Conservation (phyloP, 2,329 filamentous ascomycete genomes). For the Penicillium sp. region DNA sequence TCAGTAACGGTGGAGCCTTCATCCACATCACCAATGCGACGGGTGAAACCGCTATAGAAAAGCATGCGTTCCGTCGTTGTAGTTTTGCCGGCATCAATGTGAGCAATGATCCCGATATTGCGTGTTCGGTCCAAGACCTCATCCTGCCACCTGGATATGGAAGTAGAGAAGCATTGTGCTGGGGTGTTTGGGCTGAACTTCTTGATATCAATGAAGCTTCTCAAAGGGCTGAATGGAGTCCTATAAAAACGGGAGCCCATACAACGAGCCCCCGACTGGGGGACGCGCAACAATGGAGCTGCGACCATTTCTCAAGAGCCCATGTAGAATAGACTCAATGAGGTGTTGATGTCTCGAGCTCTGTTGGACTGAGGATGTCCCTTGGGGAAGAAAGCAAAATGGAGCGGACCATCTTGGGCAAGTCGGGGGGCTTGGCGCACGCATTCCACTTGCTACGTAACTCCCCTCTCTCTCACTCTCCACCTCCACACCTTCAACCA, state of each 20-base stretch:
- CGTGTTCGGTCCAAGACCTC: conserved; percentile 66
- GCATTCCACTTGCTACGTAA: conserved; percentile 27
- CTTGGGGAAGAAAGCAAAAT: conserved; percentile 13
- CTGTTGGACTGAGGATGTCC: background rate
- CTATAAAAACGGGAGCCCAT: conserved; percentile 23
- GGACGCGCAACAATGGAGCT: conserved; percentile 36
- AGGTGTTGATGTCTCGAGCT: background rate
- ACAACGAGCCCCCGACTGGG: conserved; percentile 28
- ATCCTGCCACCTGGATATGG: conserved; percentile 24
- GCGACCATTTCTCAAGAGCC: conserved; percentile 32
- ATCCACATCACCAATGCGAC: conserved; percentile 91
- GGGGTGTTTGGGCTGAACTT: conserved; percentile 6
- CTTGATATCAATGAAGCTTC: conserved; percentile 11
- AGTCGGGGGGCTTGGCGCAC: conserved; percentile 24
- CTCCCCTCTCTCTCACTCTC: conserved; percentile 7
- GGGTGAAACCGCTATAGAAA: conserved; percentile 89
- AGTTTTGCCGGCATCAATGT: conserved; percentile 98
- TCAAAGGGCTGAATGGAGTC: conserved; percentile 11
- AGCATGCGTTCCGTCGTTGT: conserved; percentile 99
- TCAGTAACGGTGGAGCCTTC: conserved; percentile 97
- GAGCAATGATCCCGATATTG: conserved; percentile 98
- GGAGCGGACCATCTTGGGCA: conserved; percentile 16
- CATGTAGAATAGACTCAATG: conserved; percentile 7
- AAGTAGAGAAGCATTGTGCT: conserved; percentile 35
- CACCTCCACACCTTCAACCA: background rate